Conservation (phyloP, 768 basidiomycete genomes). For the Trametes sanguinea region DNA sequence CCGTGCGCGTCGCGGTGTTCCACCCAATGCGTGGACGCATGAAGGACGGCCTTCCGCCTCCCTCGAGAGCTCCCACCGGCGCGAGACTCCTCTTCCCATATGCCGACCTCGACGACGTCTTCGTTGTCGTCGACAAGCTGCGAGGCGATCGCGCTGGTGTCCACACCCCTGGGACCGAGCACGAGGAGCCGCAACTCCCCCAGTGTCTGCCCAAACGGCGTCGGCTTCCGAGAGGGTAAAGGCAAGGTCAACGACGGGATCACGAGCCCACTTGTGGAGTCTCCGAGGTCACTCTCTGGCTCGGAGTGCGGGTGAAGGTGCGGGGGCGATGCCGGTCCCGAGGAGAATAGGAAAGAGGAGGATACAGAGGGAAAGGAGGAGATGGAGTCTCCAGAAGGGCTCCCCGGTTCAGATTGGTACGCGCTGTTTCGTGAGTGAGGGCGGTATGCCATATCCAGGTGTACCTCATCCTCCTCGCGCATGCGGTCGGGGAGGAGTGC, state of each 20-base stretch:
- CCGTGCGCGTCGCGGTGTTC: conserved; percentile 67
- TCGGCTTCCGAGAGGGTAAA: conserved; percentile 59
- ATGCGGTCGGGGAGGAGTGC: conserved; percentile 9
- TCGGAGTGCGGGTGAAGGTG: conserved; percentile 49
- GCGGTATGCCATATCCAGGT: conserved; percentile 29
- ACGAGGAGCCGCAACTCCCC: conserved; percentile 63
- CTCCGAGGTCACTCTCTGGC: conserved; percentile 25
- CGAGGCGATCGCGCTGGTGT: conserved; percentile 47
- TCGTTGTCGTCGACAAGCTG: conserved; percentile 60
- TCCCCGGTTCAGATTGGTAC: conserved; percentile 60
- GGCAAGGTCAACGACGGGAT: conserved; percentile 72
- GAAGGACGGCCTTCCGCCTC: conserved; percentile 36
- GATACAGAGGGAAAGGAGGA: conserved; percentile 74
- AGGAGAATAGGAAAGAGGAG: conserved; percentile 79
- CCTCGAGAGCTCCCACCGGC: conserved; percentile 32
- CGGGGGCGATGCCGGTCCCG: conserved; percentile 66
- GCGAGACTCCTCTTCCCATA: conserved; percentile 52
- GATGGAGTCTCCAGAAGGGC: conserved; percentile 59
- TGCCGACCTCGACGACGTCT: conserved; percentile 62
- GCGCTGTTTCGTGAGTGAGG: conserved; percentile 52
- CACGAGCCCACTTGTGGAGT: conserved; percentile 54
- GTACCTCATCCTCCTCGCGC: not conserved
- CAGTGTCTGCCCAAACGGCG: conserved; percentile 67
- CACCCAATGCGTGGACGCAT: conserved; percentile 72
- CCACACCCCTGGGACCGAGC: conserved; percentile 46